Evolutionary conservation across 192 early-diverging fungal species (phyloP), one percentile per base, ranked within the genome.

Genomic region (Spinellus fusiger): DNA sequence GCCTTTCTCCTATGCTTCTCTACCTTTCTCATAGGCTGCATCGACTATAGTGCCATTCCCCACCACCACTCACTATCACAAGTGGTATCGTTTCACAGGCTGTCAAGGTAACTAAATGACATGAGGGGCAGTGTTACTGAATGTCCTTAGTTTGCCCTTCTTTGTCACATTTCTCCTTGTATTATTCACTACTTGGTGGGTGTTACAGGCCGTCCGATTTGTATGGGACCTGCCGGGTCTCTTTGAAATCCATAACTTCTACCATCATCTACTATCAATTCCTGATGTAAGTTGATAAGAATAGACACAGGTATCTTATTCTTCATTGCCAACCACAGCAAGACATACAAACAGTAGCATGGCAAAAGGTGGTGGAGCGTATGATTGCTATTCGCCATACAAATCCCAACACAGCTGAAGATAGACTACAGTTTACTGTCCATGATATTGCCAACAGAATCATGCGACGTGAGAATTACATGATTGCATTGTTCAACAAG

Each of bases 381-480:
- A 86, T 99, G 62, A 82, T 89, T 28, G 71, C 73, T 38, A 83
- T 90, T 51, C 79, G 87, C 35, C 80, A 89, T 52, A 82, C 79
- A 35, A 89, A 92, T 61, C 65, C 84, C 51, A 77, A 69, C 56
- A 72, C 56, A 27, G 51, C 71, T 25, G 73, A 71, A 62, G 65
- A 81, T 70, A 62, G 74, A 6, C 74, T 84, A 38, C 80, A 81
- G 3, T 73, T 89, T 44, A 84, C 86, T 57, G 85, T 76, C 29
- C 85, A 84, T 56, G 82, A 76, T 46, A 90, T 99, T 50, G 84
- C 93, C 35, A 95, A 92, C 73, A 88, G 95, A 16, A 98, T 99
- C 62, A 87, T 98, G 89, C 86, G 98, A 16, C 88, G 89, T 44
- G 98, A 99, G 37, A 99, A 99, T 77, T 99, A 96, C 71, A 76